phyloP scores from a whole-genome alignment of 2,329 filamentous ascomycete genomes.

The Penicillium sclerotigenum region DNA sequence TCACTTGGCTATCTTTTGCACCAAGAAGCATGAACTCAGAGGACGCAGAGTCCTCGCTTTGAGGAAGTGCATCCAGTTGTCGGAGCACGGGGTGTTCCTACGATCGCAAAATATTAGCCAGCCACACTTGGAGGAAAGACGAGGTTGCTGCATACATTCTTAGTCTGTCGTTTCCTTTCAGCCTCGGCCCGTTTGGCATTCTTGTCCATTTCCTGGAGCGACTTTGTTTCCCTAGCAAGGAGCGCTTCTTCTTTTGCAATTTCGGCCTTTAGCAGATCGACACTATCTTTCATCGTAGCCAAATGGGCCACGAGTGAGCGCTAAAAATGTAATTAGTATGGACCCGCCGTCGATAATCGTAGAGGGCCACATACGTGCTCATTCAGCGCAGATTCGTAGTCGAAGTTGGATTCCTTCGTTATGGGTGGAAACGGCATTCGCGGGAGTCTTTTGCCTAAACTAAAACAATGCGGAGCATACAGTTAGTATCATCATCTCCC shows the following conservation, averaged over 20 bases:
- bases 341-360: not conserved
- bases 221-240: conserved; percentile 40
- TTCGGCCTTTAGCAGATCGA: conserved; percentile 41
- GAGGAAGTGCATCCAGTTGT: conserved; percentile 29
- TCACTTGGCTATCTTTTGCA: conserved; percentile 23
- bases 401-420: conserved; percentile 43
- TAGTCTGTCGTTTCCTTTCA: conserved; percentile 41
- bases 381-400: conserved; percentile 44
- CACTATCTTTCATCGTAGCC: conserved; percentile 39
- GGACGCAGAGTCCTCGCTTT: conserved; percentile 12
- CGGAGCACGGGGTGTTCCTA: conserved; percentile 43
- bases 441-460: conserved; percentile 42
- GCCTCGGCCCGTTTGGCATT: conserved; percentile 42
- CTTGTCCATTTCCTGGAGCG: conserved; percentile 43
- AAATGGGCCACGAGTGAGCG: conserved; percentile 39
- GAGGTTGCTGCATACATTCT: conserved; percentile 34
- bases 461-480: conserved; percentile 12
- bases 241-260: conserved; percentile 44
- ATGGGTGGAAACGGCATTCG: conserved; percentile 47
- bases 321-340: conserved; percentile 24
- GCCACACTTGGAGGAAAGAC: not conserved
- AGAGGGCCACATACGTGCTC: conserved; percentile 38
- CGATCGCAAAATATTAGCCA: conserved; percentile 15
- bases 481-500: not conserved
- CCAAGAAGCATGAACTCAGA: conserved; percentile 31